These are phyloP conservation scores for Anacardium occidentale DNA, from an alignment of 345 rosid genomes.

Conservation along the genomic window DNA sequence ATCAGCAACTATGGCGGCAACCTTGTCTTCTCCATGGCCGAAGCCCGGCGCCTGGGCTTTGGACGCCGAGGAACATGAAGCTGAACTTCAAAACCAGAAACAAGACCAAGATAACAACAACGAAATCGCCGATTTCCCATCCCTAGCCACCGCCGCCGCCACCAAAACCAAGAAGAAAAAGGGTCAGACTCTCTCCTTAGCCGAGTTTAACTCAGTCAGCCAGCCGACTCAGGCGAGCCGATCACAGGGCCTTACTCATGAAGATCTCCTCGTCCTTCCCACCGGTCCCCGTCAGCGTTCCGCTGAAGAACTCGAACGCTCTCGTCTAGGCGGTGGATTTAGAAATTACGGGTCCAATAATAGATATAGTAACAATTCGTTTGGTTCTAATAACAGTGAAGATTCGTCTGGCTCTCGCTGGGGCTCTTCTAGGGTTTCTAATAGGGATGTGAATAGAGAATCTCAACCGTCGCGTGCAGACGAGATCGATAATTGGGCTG, in stretches of 20 bases:
- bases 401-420: constrained; percentile 59
- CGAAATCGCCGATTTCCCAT: constrained; percentile 51
- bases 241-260: constrained; percentile 44
- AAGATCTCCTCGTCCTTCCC: constrained; percentile 66
- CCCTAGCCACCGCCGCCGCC: constrained; percentile 64
- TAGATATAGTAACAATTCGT: constrained; percentile 33
- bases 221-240: constrained; percentile 30
- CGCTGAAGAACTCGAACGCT: constrained; percentile 79
- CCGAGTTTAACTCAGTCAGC: constrained; percentile 47
- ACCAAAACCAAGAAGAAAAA: constrained; percentile 73
- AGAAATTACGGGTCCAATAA: constrained; percentile 34
- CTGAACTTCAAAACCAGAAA: constrained; percentile 52
- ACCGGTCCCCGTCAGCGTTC: constrained; percentile 88
- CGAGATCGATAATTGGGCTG: constrained; percentile 88
- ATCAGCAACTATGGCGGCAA: constrained; percentile 63
- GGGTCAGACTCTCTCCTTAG: constrained; percentile 60
- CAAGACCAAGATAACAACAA: constrained; percentile 14
- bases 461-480: constrained; percentile 75
- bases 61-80: constrained; percentile 82
- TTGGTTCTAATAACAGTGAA: constrained; percentile 42
- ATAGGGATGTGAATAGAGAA: constrained; percentile 49
- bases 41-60: constrained; percentile 98
- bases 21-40: constrained; percentile 81
- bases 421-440: constrained; percentile 62
- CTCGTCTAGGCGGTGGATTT: constrained; percentile 80